Evolutionary conservation across 192 early-diverging fungal species (phyloP).

Genomic region (Tieghemiomyces parasiticus): DNA sequence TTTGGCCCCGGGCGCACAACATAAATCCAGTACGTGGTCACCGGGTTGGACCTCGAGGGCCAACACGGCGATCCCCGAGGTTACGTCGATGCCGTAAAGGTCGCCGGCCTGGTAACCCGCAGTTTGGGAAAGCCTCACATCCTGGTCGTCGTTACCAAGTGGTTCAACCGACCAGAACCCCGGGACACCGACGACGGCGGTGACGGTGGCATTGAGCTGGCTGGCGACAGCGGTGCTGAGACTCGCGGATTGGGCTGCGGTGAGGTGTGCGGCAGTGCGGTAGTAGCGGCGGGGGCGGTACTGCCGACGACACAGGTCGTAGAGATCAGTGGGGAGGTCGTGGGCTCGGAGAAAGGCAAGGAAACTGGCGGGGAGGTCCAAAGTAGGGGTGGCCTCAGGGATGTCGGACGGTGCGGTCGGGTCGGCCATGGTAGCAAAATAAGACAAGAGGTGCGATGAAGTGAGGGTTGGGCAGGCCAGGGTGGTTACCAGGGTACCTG

Average conservation of each 20-base stretch:
- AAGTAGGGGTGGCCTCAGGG: too few species aligned
- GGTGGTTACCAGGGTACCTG: too few species aligned
- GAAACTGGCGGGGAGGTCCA: conserved; percentile 1
- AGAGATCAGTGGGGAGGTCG: not conserved
- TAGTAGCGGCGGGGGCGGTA: too few species aligned
- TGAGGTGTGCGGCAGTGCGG: too few species aligned
- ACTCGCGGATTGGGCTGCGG: too few species aligned
- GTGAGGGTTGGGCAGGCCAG: too few species aligned
- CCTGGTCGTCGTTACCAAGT: too few species aligned
- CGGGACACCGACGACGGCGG: too few species aligned
- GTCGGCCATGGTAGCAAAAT: not conserved
- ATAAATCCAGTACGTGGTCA: conserved; percentile 84
- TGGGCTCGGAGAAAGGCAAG: not conserved
- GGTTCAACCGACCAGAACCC: too few species aligned
- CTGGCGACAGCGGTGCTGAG: too few species aligned
- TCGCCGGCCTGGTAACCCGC: conserved; percentile 11
- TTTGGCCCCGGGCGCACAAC: conserved; percentile 81
- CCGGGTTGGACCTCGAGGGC: conserved; percentile 53
- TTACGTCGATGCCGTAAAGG: conserved; percentile 66
- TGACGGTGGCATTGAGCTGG: too few species aligned
- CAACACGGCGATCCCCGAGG: conserved; percentile 70
- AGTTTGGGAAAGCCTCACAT: conserved; percentile 7
- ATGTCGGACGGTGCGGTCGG: not conserved
- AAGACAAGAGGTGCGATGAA: not conserved
- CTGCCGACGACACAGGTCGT: not conserved